Evolutionary conservation across 768 basidiomycete genomes (phyloP).

Genomic region (Antrodiella citrinella): DNA sequence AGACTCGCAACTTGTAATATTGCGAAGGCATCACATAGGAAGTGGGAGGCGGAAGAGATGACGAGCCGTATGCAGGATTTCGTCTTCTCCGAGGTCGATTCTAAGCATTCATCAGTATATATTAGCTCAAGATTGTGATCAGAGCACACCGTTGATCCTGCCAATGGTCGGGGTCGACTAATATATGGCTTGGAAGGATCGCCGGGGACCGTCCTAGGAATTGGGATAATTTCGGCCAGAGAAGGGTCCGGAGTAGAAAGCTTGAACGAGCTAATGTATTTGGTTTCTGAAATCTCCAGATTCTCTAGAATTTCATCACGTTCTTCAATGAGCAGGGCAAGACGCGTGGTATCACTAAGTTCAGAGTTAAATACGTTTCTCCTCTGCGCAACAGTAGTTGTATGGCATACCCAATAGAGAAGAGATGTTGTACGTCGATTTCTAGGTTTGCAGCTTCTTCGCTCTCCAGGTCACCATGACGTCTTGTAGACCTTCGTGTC

Average conservation of each 20-base stretch:
- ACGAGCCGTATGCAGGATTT: conserved; percentile 59
- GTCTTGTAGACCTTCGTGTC: conserved; percentile 15
- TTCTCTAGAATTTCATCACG: conserved; percentile 72
- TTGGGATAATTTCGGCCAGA: conserved; percentile 37
- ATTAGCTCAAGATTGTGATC: not conserved
- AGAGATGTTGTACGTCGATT: conserved; percentile 63
- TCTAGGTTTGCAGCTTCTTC: conserved; percentile 44
- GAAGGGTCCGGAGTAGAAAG: conserved; percentile 70
- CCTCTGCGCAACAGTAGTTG: no score
- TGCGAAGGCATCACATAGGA: conserved; percentile 75
- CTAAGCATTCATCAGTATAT: conserved; percentile 8
- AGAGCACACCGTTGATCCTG: conserved; percentile 20
- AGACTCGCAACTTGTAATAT: conserved; percentile 65
- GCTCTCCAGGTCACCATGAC: conserved; percentile 24
- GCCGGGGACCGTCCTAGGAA: conserved; percentile 20
- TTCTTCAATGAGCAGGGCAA: conserved; percentile 66
- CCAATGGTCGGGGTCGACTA: conserved; percentile 58
- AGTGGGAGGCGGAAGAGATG: conserved; percentile 58
- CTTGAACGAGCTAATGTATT: conserved; percentile 70
- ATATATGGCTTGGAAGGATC: conserved; percentile 44
- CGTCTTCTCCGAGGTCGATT: conserved; percentile 39
- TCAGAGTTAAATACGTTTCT: no score
- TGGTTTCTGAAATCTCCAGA: conserved; percentile 72
- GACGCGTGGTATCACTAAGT: conserved; percentile 54
- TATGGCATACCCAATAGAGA: conserved; percentile 57